Conservation (phyloP, 306 rosid genomes). For the Glycine soja region DNA sequence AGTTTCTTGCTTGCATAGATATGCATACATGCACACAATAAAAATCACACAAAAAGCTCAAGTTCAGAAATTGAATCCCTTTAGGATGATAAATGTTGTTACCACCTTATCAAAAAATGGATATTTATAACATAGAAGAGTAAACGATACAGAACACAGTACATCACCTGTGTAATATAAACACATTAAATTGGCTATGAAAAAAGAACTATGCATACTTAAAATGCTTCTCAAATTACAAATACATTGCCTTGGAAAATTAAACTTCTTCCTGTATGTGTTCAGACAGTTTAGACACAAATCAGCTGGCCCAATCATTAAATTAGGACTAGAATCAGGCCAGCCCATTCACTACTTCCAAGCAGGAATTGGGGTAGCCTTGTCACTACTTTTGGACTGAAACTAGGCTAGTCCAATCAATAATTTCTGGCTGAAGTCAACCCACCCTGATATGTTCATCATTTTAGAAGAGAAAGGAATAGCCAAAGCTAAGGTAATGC, state of each 20-base stretch:
- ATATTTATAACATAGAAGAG: conserved; percentile 30
- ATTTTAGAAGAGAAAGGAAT: conserved; percentile 5
- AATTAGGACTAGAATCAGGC: conserved; percentile 30
- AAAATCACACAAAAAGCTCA: conserved; percentile 37
- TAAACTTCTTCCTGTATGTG: conserved; percentile 25
- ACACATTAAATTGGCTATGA: conserved; percentile 10
- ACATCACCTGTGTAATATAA: conserved; percentile 13
- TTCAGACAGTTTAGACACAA: conserved; percentile 36
- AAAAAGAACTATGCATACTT: conserved; percentile 19
- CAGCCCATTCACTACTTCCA: neutral
- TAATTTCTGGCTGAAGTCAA: conserved; percentile 3
- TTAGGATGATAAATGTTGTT: conserved; percentile 21
- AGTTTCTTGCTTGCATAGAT: conserved; percentile 38
- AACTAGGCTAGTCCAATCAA: neutral
- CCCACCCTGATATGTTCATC: conserved; percentile 14
- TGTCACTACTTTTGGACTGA: conserved; percentile 20
- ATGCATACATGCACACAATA: conserved; percentile 18
- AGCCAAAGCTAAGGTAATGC: conserved; percentile 23
- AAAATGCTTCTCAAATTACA: conserved; percentile 15
- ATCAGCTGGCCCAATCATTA: neutral
- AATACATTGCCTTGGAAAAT: conserved; percentile 15
- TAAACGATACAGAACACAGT: conserved; percentile 33
- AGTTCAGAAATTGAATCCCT: conserved; percentile 20
- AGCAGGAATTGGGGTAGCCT: conserved; percentile 3
- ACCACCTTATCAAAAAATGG: conserved; percentile 12